Percentiles rank a stretch among this genome's conserved stretches.
phyloP scores from a whole-genome alignment of 257 asterid genomes.

The Jacaranda copaia region DNA sequence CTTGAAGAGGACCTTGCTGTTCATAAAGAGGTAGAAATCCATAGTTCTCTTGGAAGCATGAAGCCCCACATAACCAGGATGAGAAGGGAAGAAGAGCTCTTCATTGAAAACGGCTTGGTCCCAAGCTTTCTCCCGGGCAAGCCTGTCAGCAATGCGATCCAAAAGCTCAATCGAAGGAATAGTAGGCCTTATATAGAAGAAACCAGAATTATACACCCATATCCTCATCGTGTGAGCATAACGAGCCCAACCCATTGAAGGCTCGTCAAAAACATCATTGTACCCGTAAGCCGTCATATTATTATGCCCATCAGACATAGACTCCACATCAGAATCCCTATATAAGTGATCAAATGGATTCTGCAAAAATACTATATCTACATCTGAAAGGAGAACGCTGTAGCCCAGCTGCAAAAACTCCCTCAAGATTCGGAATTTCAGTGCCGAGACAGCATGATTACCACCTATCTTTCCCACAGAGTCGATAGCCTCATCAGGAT shows the following conservation, averaged over 20 bases:
- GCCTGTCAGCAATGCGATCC: conserved; percentile 76
- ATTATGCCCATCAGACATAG: conserved; percentile 86
- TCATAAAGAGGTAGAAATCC: conserved; percentile 81
- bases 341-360: conserved; percentile 75
- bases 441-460: conserved; percentile 74
- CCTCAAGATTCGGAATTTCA: conserved; percentile 76
- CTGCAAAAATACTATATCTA: conserved; percentile 78
- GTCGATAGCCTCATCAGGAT: conserved; percentile 64
- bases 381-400: conserved; percentile 77
- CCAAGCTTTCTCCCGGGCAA: conserved; percentile 64
- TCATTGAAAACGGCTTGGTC: conserved; percentile 91
- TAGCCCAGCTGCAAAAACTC: conserved; percentile 91
- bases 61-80: conserved; percentile 78
- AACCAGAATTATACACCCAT: conserved; percentile 89
- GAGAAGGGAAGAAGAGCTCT: conserved; percentile 83
- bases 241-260: conserved; percentile 88
- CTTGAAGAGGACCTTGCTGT: conserved; percentile 87
- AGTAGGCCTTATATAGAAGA: conserved; percentile 84
- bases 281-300: conserved; percentile 86
- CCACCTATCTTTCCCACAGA: conserved; percentile 68
- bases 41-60: conserved; percentile 79
- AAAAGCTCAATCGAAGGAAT: conserved; percentile 81
- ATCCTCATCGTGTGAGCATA: conserved; percentile 87
- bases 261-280: conserved; percentile 79
- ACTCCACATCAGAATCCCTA: conserved; percentile 85